phyloP scores from a whole-genome alignment of 257 asterid genomes.

The Jacaranda copaia region DNA sequence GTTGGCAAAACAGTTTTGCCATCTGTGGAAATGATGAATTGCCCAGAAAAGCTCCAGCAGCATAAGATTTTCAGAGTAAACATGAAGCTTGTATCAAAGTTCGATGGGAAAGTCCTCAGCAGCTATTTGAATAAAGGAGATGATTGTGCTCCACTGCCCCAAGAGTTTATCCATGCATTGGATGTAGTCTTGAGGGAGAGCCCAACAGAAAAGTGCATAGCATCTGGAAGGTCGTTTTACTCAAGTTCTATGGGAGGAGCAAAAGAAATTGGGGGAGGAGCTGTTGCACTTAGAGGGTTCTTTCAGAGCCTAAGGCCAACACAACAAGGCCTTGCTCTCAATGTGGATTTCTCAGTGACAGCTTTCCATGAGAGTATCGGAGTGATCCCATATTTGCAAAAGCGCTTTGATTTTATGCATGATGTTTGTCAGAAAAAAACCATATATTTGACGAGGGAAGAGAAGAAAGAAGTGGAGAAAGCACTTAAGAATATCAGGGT shows the following conservation, averaged over 20 bases:
- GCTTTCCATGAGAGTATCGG: constrained; percentile 96
- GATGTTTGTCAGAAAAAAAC: constrained; percentile 52
- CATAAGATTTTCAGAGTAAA: constrained; percentile 70
- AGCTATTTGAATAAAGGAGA: constrained; percentile 59
- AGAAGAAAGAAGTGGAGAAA: constrained; percentile 78
- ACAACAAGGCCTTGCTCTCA: constrained; percentile 92
- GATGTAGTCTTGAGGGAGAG: constrained; percentile 83
- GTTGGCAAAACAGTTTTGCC: constrained; percentile 15
- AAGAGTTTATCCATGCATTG: constrained; percentile 92
- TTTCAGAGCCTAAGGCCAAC: constrained; percentile 95
- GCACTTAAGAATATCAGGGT: constrained; percentile 79
- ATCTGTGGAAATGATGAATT: neutral
- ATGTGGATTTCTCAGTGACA: constrained; percentile 89
- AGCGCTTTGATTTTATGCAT: constrained; percentile 69
- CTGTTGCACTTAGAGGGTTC: constrained; percentile 82
- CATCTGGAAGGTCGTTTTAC: constrained; percentile 75
- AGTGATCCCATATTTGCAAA: constrained; percentile 81
- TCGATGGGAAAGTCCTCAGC: constrained; percentile 68
- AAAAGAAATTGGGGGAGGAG: constrained; percentile 92
- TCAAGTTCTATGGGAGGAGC: constrained; percentile 74
- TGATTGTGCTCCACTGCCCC: constrained; percentile 73
- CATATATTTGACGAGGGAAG: constrained; percentile 56
- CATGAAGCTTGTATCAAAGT: constrained; percentile 80
- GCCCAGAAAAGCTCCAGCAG: constrained; percentile 31
- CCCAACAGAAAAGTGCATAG: constrained; percentile 69